Percentiles rank a stretch among this genome's conserved stretches.
Evolutionary conservation across 129 eudicot genomes (phyloP).

Genomic region (Centella asiatica): DNA sequence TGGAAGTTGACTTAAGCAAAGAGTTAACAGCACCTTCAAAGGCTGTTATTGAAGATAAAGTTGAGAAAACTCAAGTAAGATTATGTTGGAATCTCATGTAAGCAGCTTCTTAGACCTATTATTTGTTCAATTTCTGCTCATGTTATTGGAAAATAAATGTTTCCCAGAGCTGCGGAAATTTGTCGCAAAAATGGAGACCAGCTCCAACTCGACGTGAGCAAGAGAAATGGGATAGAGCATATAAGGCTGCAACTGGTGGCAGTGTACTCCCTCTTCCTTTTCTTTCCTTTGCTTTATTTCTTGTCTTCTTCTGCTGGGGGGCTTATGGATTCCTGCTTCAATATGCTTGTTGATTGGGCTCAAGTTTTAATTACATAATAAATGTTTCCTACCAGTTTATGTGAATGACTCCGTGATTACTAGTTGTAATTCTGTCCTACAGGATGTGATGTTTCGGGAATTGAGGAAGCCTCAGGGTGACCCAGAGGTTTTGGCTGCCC

Average conservation of each 20-base stretch:
- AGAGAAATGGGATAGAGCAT: constrained; percentile 91
- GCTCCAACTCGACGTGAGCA: constrained; percentile 93
- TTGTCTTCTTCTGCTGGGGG: not conserved
- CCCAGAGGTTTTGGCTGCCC: constrained; percentile 85
- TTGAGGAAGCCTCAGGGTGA: constrained; percentile 54
- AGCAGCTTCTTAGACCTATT: not conserved
- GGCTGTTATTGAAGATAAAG: constrained; percentile 36
- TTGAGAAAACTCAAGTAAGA: constrained; percentile 49
- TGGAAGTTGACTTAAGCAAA: constrained; percentile 92
- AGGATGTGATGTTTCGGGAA: constrained; percentile 85
- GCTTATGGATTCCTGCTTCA: not conserved
- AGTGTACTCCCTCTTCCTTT: constrained; percentile 46
- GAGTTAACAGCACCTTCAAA: constrained; percentile 46
- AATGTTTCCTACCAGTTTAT: not conserved
- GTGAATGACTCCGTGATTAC: not conserved
- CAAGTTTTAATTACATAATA: not conserved
- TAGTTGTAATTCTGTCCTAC: constrained; percentile 6
- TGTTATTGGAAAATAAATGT: constrained; percentile 12
- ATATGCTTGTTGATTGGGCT: constrained; percentile 5
- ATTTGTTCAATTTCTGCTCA: constrained; percentile 1
- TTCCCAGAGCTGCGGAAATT: constrained; percentile 27
- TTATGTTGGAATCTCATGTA: not conserved
- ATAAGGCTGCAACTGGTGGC: constrained; percentile 95
- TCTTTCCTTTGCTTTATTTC: not conserved
- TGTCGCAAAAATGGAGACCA: constrained; percentile 67